A percentile compares a stretch with the other conserved stretches of the same genome.
phyloP scores from a whole-genome alignment of 805 yeast species.

The Monosporozyma aerobia region DNA sequence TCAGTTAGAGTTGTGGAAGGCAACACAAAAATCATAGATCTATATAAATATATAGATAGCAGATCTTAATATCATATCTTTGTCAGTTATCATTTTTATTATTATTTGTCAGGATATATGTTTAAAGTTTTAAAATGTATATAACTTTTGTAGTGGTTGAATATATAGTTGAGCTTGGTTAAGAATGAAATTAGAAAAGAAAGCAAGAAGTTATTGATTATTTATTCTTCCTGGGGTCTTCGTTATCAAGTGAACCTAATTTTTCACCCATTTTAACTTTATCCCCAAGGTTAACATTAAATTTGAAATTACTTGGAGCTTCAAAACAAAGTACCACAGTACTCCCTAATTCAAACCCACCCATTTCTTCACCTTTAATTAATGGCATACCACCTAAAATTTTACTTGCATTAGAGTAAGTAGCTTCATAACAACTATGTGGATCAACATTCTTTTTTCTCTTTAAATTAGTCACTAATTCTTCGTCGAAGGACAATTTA shows the following conservation, averaged over 20 bases:
- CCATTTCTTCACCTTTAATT: conserved; percentile 87
- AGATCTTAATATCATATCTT: neutral
- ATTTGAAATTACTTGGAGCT: conserved; percentile 77
- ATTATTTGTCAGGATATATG: neutral
- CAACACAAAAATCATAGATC: neutral
- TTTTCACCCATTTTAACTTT: conserved; percentile 77
- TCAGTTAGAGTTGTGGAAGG: conserved; percentile 22
- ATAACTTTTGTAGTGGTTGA: neutral
- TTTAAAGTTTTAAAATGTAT: neutral
- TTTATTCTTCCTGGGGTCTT: neutral
- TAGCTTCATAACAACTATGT: conserved; percentile 88
- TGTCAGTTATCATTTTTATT: neutral
- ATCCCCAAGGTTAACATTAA: conserved; percentile 62
- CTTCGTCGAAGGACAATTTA: conserved; percentile 82
- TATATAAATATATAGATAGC: neutral
- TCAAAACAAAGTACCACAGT: conserved; percentile 96
- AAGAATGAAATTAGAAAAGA: neutral
- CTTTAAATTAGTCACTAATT: conserved; percentile 71
- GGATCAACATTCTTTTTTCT: conserved; percentile 42
- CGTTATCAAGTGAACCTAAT: conserved; percentile 38
- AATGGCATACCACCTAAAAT: conserved; percentile 81
- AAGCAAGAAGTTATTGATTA: neutral
- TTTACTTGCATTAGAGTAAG: conserved; percentile 70
- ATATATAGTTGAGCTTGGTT: neutral
- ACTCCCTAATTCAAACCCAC: conserved; percentile 92